Evolutionary conservation across 1,284 basidiomycete genomes (phyloP), one percentile per base, ranked within the genome.

Genomic region (Singerocomus inundabilis): DNA sequence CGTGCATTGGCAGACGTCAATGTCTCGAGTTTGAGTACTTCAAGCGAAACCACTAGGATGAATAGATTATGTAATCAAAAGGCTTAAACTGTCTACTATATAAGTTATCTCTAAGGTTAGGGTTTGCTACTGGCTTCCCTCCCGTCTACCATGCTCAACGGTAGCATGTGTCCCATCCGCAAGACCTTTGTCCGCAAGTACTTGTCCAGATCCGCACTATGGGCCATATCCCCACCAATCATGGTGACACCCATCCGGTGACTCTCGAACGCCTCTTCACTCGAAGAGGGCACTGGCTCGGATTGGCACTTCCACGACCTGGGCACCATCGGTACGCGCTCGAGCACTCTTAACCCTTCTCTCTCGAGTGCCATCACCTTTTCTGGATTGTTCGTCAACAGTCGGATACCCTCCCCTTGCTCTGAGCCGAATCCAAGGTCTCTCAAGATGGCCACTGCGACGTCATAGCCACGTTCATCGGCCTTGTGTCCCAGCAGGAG

Each of bases 311-410:
- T 53, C 97, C 97, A 99, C 58, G 89, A 89, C 48, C 94, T 78
- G 8, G 96, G 96, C 4, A 98, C 84, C 96, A 99, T 99, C 32
- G 89, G 79, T 12, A 98, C 91, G 10, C 94, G 80, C 70, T 98
- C 93, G 6, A 77, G 75, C 29, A 99, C 83, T 25, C 69, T 74
- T 48, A 99, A 77, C 0, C 93, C 91, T 68, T 98, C 95, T 57
- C 77, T 78, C 67, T 89, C 81, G 55, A 99, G 72, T 40, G 94
- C 93, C 58, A 85, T 79, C 49, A 99, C 90, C 72, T 99, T 99
- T 70, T 96, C 95, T 13, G 97, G 96, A 70, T 99, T 99, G 72
- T 99, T 99, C 47, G 97, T 99, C 70, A 99, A 74, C 55, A 99
- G 73, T 46, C 91, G 77, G 35, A 97, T 81, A 32, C 84, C 82